Percentiles rank a stretch among this genome's conserved stretches.
These are phyloP conservation scores for Scorias spongiosa DNA, from an alignment of 2,329 filamentous ascomycete genomes.

Conservation along the genomic window DNA sequence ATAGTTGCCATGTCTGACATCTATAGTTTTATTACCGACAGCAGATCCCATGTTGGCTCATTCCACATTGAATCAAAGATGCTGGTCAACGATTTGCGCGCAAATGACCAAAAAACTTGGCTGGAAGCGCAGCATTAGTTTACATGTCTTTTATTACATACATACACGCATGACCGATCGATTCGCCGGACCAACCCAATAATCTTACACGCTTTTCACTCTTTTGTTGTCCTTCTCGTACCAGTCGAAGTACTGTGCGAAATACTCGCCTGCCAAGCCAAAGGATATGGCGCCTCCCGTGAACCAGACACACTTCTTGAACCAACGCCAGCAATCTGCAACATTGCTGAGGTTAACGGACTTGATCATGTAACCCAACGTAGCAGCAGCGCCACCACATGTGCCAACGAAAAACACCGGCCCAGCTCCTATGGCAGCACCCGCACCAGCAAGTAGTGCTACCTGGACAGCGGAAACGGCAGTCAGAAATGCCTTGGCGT, in stretches of 20 bases:
- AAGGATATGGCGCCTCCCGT: constrained; percentile 44
- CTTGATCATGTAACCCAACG: constrained; percentile 44
- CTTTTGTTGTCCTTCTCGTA: constrained; percentile 1
- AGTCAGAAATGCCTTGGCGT: constrained; percentile 62
- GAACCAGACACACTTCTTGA: constrained; percentile 45
- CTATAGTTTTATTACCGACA: too few relatives aligned
- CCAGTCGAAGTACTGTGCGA: constrained; percentile 7
- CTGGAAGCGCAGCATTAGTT: too few relatives aligned
- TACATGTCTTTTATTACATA: too few relatives aligned
- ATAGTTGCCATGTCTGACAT: too few relatives aligned
- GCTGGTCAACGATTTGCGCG: too few relatives aligned
- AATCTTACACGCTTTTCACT: too few relatives aligned
- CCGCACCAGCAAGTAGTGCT: constrained; percentile 53
- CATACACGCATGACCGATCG: too few relatives aligned
- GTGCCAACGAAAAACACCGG: constrained; percentile 43
- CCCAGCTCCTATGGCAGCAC: constrained; percentile 44
- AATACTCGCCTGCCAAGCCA: constrained; percentile 42
- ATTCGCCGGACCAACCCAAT: too few relatives aligned
- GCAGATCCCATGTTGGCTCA: too few relatives aligned
- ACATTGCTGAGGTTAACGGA: constrained; percentile 42
- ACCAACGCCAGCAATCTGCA: constrained; percentile 49
- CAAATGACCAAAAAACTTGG: too few relatives aligned
- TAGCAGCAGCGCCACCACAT: constrained; percentile 40
- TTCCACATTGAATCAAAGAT: too few relatives aligned
- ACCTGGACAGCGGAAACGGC: constrained; percentile 57